Evolutionary conservation across 2,329 filamentous ascomycete species (phyloP).

Genomic region (Graphilbum fragrans): DNA sequence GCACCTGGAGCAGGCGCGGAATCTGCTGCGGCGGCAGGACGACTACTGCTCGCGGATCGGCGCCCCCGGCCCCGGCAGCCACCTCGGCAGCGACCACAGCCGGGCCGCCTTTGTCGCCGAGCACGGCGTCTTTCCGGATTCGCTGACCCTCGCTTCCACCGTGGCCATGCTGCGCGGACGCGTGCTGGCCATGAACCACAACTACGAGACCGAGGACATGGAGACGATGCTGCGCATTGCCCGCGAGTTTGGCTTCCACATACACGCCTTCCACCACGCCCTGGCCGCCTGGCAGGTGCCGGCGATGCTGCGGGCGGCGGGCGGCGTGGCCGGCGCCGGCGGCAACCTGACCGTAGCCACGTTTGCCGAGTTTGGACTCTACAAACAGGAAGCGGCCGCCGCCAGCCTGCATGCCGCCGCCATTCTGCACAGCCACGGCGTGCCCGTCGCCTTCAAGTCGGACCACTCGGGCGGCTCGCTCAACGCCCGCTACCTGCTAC

Average conservation of each 20-base stretch:
- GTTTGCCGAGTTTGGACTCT: constrained; percentile 27
- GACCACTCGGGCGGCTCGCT: constrained; percentile 20
- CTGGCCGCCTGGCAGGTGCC: constrained; percentile 27
- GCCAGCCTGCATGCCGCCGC: constrained; percentile 26
- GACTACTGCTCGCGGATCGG: constrained; percentile 8
- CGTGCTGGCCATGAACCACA: constrained; percentile 29
- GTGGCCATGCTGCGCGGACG: constrained; percentile 27
- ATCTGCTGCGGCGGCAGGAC: constrained; percentile 23
- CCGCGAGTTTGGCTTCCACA: constrained; percentile 27
- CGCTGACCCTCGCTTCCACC: constrained; percentile 26
- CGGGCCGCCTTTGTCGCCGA: constrained; percentile 8
- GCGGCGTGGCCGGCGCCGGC: constrained; percentile 13
- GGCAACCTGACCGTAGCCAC: constrained; percentile 30
- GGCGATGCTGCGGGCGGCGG: constrained; percentile 17
- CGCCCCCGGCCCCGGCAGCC: background rate
- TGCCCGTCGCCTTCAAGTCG: constrained; percentile 31
- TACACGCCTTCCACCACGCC: constrained; percentile 28
- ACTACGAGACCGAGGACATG: constrained; percentile 29
- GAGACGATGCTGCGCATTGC: constrained; percentile 29
- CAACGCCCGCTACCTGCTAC: constrained; percentile 28
- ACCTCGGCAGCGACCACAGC: background rate
- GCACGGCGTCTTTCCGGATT: constrained; percentile 16
- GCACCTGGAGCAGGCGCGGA: constrained; percentile 23
- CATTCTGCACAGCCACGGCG: constrained; percentile 24
- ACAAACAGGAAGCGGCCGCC: constrained; percentile 28